Conservation (phyloP, 1,284 basidiomycete genomes). For the Boletus semigastroideus region DNA sequence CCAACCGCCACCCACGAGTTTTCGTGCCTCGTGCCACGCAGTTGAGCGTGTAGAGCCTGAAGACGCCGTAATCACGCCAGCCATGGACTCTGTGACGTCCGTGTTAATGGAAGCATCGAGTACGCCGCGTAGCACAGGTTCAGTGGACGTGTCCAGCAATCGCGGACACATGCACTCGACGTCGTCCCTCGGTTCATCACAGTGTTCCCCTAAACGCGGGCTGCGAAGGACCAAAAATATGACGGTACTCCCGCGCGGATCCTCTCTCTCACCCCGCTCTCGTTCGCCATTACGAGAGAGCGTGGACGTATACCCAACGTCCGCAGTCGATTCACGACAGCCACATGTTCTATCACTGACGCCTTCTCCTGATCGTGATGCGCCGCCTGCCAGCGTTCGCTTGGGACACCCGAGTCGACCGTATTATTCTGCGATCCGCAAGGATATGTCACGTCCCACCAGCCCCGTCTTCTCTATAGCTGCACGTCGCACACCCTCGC, state of each 20-base stretch:
- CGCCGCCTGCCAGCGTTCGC: conserved; percentile 38
- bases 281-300: conserved; percentile 28
- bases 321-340: conserved; percentile 16
- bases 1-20: conserved; percentile 11
- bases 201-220: conserved; percentile 29
- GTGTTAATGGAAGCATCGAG: conserved; percentile 24
- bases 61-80: conserved; percentile 7
- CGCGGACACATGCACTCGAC: conserved; percentile 18
- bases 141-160: conserved; percentile 16
- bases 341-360: conserved; percentile 22
- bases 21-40: conserved; percentile 16
- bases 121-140: conserved; percentile 22
- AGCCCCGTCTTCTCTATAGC: conserved; percentile 31
- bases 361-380: conserved; percentile 22
- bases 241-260: conserved; percentile 37
- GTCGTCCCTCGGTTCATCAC: conserved; percentile 25
- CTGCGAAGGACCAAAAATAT: conserved; percentile 43
- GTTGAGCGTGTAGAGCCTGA: conserved; percentile 6
- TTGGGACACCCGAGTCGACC: conserved; percentile 57
- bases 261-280: conserved; percentile 40
- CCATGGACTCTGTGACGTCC: conserved; percentile 21
- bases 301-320: conserved; percentile 20
- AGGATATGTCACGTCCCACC: conserved; percentile 48
- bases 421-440: conserved; percentile 62
- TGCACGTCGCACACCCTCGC: conserved; percentile 25